Conservation (phyloP, 441 rosid genomes). For the Eugenia klotzschiana region DNA sequence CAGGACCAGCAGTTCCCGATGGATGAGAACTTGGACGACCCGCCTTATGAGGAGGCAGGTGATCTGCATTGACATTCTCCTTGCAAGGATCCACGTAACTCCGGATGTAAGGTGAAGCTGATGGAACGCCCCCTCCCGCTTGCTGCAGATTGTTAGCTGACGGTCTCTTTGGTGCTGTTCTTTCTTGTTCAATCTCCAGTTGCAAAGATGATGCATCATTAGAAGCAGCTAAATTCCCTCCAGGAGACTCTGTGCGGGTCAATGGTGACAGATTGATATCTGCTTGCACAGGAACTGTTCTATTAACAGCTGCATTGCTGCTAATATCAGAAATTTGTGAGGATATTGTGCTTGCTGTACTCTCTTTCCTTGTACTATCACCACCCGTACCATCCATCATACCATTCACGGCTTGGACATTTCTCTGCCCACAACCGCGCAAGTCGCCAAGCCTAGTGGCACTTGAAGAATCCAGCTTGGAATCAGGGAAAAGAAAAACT, state of each 20-base stretch:
- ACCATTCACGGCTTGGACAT: constrained; percentile 52
- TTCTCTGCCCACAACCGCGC: constrained; percentile 36
- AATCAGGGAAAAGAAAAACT: constrained; percentile 40
- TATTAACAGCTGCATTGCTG: constrained; percentile 30
- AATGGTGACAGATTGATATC: constrained; percentile 20
- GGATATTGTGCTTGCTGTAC: constrained; percentile 47
- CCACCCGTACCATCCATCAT: constrained; percentile 18
- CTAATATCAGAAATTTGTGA: constrained; percentile 58
- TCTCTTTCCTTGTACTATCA: constrained; percentile 36
- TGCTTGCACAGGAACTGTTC: constrained; percentile 17
- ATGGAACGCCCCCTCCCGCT: constrained; percentile 15
- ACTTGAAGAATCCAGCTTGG: constrained; percentile 33
- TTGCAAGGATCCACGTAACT: constrained; percentile 24
- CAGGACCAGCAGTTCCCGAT: constrained; percentile 15
- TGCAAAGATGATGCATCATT: constrained; percentile 22
- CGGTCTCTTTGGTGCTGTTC: constrained; percentile 20
- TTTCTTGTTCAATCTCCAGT: constrained; percentile 29
- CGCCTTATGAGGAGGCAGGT: constrained; percentile 21
- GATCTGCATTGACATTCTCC: constrained; percentile 18
- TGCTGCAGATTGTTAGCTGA: constrained; percentile 23
- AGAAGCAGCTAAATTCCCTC: constrained; percentile 13
- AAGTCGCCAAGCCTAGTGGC: constrained; percentile 29
- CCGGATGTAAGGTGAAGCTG: constrained; percentile 12
- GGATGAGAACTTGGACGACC: constrained; percentile 26
- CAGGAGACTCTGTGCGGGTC: constrained; percentile 14